Evolutionary conservation across 2,329 filamentous ascomycete genomes (phyloP), one percentile per base, ranked within the genome.

Genomic region (Sordariomycetes sp.): DNA sequence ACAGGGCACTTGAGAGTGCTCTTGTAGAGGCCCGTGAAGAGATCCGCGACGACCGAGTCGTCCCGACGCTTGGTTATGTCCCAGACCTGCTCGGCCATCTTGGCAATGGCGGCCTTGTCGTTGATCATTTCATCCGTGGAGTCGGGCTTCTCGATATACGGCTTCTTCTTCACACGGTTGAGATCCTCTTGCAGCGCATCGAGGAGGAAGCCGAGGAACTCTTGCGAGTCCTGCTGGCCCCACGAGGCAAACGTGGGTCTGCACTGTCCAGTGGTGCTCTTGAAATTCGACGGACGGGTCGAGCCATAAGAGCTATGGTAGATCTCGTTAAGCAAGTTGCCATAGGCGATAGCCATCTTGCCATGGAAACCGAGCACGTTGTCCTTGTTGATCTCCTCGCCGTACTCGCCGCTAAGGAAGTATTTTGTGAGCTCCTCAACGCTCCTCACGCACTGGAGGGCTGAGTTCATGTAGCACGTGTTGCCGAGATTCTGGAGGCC

Each of bases 381-480:
- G 61, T 83, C 80, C 53, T 82, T 78, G 70, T 99, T 99, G 63
- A 97, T 80, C 66, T 99, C 93, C 56, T 79, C 75, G 65, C 87
- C 83, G 72, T 89, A 91, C 61, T 86, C 81, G 60, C 85, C 80
- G 55, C 82, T 79, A 55, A 97, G 72, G 71, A 99, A 97, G 71
- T 96, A 99, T 66, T 91, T 86, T 5, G 90, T 93, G 62, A 99
- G 75, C 71, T 99, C 94, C 68, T 96, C 90, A 0, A 97, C 91
- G 65, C 90, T 95, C 55, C 93, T 86, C 56, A 99, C 83, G 69
- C 94, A 99, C 69, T 99, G 94, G 58, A 97, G 77, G 11, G 94
- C 94, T 24, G 93, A 96, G 71, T 97, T 97, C 92, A 97, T 97
- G 74, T 99, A 99, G 73, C 94, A 99, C 0, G 94, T 97, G 67